Conservation (phyloP, 306 rosid species). For the Cucumis hystrix region DNA sequence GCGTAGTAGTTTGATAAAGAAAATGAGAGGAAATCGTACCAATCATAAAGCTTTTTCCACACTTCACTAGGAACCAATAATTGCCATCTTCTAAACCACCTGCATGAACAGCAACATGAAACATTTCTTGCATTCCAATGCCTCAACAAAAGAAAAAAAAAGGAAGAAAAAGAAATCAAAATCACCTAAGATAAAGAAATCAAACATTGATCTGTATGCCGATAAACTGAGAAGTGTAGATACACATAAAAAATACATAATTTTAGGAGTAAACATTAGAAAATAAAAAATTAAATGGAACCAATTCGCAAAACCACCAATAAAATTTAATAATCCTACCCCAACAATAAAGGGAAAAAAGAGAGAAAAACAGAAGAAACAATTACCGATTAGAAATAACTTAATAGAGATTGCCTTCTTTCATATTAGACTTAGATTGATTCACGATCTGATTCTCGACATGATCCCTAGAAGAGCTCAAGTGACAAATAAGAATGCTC, state of each 20-base stretch:
- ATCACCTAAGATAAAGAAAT: not conserved
- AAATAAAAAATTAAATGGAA: not conserved
- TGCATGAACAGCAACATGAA: slow-evolving; percentile 16
- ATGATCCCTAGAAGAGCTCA: too few relatives aligned
- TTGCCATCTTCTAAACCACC: slow-evolving; percentile 91
- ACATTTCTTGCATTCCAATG: slow-evolving; percentile 12
- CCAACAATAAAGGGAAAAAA: too few relatives aligned
- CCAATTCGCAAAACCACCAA: not conserved
- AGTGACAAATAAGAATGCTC: too few relatives aligned
- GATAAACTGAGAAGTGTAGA: not conserved
- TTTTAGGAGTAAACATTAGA: too few relatives aligned
- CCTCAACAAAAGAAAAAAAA: too few relatives aligned
- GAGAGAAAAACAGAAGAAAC: not conserved
- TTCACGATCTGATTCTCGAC: slow-evolving; percentile 61
- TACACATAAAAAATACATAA: not conserved
- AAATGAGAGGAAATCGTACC: slow-evolving; percentile 30
- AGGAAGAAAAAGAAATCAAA: not conserved
- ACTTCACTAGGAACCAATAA: slow-evolving; percentile 67
- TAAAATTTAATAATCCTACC: not conserved
- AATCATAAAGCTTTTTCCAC: slow-evolving; percentile 70
- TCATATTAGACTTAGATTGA: slow-evolving; percentile 65
- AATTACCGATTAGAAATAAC: slow-evolving; percentile 60
- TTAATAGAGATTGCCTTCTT: slow-evolving; percentile 64
- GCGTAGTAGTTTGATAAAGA: not conserved
- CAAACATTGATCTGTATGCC: not conserved